These are phyloP conservation scores for Reutealis trisperma DNA, from an alignment of 345 rosid species.

Conservation along the genomic window DNA sequence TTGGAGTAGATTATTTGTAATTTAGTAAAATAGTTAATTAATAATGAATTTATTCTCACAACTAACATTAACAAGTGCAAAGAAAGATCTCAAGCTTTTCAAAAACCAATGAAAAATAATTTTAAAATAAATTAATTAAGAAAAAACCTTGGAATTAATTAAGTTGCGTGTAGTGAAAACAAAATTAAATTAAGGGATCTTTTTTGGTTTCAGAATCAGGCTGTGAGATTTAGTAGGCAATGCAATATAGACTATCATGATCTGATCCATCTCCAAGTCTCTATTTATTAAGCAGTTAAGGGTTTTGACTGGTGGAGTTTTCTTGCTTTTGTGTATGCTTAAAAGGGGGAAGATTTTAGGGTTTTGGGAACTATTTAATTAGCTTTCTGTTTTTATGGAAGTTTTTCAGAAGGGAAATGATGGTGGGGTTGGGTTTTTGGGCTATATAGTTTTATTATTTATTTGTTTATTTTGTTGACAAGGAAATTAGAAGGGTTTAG, in stretches of 20 bases:
- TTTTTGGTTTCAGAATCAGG: background rate
- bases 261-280: background rate
- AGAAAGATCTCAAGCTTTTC: background rate
- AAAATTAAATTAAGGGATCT: background rate
- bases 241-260: slow-evolving; percentile 7
- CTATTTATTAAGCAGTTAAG: too few species aligned
- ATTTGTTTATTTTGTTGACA: background rate
- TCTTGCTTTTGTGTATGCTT: background rate
- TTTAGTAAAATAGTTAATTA: too few species aligned
- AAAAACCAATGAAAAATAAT: background rate
- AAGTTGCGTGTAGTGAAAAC: background rate
- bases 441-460: background rate
- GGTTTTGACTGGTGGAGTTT: background rate
- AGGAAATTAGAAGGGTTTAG: background rate
- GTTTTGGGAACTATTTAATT: background rate
- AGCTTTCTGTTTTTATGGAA: slow-evolving; percentile 4
- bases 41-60: too few species aligned
- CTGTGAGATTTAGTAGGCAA: slow-evolving; percentile 4
- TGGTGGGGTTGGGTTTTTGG: slow-evolving; percentile 1
- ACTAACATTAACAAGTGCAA: too few species aligned
- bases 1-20: too few species aligned
- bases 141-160: background rate
- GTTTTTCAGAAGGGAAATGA: background rate
- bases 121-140: too few species aligned
- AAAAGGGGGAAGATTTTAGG: background rate